Base-by-base conservation (phyloP, 345 rosid genomes). In the Salix exigua region DNA sequence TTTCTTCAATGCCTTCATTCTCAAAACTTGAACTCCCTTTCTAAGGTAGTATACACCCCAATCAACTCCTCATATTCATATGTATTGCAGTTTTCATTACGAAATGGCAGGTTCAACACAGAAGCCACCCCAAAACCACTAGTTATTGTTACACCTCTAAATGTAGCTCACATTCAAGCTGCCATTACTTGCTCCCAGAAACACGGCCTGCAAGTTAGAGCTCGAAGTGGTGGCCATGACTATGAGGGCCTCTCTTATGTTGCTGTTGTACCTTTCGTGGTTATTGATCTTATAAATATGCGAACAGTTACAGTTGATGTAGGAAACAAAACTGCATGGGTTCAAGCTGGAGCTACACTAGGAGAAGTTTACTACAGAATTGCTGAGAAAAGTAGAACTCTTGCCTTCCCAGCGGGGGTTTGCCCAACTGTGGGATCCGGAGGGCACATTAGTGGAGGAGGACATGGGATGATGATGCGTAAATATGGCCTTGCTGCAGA, bases 301-400 rank as follows among this genome's bases (percentile, higher is more conserved):
- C 82, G 89, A 17, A 74, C 89, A 3, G 72, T 93, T 21, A 70
- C 83, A 13, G 81, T 93, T 1, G 89, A 93, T 38, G n/a, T 73
- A 4, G 75, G 23, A 11, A 84, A 53, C 28, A 85, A 84, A 74
- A 77, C 87, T 18, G 97, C 97, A 6, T 91, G 93, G 93, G 93
- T 90, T 46, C 87, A 88, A 75, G 62, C 84, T 2, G 98, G 98
- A 2, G 92, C 98, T 5, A 88, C 86, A 13, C 83, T 92, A 0
- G 97, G 98, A 9, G 94, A 91, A 72, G 70, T 91, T 42, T 91
- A 87, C 63, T 88, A 88, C 42, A 50, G 76, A 23, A 90, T 91
- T 5, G 77, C 82, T 66, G 76, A 90, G 76, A 91, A 83, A 64
- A 88, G 89, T 63, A 84, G 79, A 38, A 78, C 90, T 77, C 35